These are phyloP conservation scores for Pluteus cervinus DNA, from an alignment of 768 basidiomycete genomes.

Conservation along the genomic window DNA sequence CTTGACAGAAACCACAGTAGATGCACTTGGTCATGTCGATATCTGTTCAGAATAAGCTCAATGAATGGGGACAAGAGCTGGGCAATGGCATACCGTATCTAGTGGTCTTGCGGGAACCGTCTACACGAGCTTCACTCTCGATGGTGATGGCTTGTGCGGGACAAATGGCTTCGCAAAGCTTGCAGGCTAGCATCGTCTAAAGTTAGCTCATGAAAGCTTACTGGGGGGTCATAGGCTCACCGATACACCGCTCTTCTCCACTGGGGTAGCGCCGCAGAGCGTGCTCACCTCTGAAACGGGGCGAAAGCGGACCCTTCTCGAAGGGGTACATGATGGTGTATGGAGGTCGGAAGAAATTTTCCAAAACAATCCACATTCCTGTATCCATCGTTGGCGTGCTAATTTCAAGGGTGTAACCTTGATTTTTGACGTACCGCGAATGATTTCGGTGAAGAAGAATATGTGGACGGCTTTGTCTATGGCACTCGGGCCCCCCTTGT, in stretches of 20 bases:
- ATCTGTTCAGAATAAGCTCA: slow-evolving; percentile 40
- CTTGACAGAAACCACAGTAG: slow-evolving; percentile 99
- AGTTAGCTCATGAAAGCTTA: neutral
- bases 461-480: slow-evolving; percentile 94
- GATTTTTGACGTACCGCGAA: slow-evolving; percentile 62
- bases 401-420: neutral
- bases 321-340: slow-evolving; percentile 99
- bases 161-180: slow-evolving; percentile 98
- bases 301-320: slow-evolving; percentile 96
- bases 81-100: slow-evolving; percentile 71
- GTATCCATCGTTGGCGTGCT: slow-evolving; percentile 12
- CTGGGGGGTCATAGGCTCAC: slow-evolving; percentile 38
- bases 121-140: slow-evolving; percentile 92
- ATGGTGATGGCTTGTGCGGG: slow-evolving; percentile 99
- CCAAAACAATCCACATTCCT: slow-evolving; percentile 98
- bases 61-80: slow-evolving; percentile 6
- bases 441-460: slow-evolving; percentile 98
- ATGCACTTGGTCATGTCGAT: slow-evolving; percentile 99
- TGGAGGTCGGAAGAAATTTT: slow-evolving; percentile 89
- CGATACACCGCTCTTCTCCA: slow-evolving; percentile 98
- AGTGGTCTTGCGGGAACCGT: slow-evolving; percentile 94
- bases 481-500: slow-evolving; percentile 78
- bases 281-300: slow-evolving; percentile 98
- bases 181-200: slow-evolving; percentile 93
- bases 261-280: slow-evolving; percentile 94